Percentiles rank a stretch among this genome's conserved stretches.
Evolutionary conservation across 345 rosid species (phyloP).

Genomic region (Aquilaria sinensis): DNA sequence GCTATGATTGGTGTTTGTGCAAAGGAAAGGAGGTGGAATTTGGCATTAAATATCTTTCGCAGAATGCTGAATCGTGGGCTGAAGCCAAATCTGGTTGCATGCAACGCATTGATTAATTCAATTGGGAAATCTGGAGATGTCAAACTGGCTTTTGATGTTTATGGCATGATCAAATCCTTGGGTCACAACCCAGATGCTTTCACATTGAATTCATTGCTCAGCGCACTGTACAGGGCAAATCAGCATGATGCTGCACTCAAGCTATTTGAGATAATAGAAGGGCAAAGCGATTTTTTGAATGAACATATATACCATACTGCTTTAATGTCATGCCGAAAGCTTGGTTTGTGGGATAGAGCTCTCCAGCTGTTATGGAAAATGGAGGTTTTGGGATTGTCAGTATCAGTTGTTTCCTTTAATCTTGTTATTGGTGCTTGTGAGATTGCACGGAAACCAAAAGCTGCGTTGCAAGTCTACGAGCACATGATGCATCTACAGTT

Average conservation of each 20-base stretch:
- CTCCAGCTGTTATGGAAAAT: slow-evolving; percentile 69
- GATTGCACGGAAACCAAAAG: slow-evolving; percentile 55
- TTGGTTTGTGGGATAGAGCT: slow-evolving; percentile 72
- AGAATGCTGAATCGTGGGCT: slow-evolving; percentile 40
- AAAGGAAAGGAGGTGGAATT: slow-evolving; percentile 56
- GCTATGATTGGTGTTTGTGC: slow-evolving; percentile 52
- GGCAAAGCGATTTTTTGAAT: slow-evolving; percentile 29
- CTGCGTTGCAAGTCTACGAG: slow-evolving; percentile 64
- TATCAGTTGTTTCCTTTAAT: slow-evolving; percentile 55
- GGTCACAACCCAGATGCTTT: slow-evolving; percentile 64
- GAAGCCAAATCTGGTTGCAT: slow-evolving; percentile 55
- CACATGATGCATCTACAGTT: slow-evolving; percentile 56
- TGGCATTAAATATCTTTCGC: slow-evolving; percentile 47
- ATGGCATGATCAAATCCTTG: slow-evolving; percentile 33
- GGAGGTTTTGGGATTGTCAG: slow-evolving; percentile 46
- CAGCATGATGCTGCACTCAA: slow-evolving; percentile 49
- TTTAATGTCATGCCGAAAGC: slow-evolving; percentile 68
- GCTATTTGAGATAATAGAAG: slow-evolving; percentile 54
- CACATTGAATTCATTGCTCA: slow-evolving; percentile 72
- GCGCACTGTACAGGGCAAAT: slow-evolving; percentile 53
- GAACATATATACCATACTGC: slow-evolving; percentile 53
- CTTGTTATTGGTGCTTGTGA: slow-evolving; percentile 67
- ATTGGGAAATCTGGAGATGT: slow-evolving; percentile 65
- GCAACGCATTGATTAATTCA: slow-evolving; percentile 64
- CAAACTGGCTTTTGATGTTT: slow-evolving; percentile 50